Percentiles rank a stretch among this genome's conserved stretches.
Evolutionary conservation across 495 filamentous ascomycete genomes (phyloP).

Genomic region (Aspergillus sparsus): DNA sequence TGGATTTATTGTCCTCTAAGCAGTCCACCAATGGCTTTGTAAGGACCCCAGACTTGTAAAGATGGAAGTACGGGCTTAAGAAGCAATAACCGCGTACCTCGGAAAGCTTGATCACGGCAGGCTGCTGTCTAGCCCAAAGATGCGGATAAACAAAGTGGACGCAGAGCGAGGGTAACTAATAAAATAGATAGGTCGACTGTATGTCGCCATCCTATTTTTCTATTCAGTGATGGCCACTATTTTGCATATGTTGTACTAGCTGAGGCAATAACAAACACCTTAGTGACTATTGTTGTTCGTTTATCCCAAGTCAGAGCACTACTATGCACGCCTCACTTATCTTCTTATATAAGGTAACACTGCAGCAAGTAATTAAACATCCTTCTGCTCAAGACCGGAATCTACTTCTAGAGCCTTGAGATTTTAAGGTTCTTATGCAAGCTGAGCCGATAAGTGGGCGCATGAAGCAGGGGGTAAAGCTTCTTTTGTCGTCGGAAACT

Average conservation of each 20-base stretch:
- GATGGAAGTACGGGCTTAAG: neutral
- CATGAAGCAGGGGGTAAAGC: no score
- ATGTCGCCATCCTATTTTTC: neutral
- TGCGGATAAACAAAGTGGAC: slow-evolving; percentile 6
- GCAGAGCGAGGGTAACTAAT: slow-evolving; percentile 9
- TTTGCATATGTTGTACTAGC: neutral
- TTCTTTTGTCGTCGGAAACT: no score
- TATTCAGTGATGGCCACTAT: neutral
- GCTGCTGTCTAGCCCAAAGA: slow-evolving; percentile 3
- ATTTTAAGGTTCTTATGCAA: no score
- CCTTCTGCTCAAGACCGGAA: no score
- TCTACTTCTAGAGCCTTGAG: no score
- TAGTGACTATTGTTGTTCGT: no score
- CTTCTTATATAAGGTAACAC: no score
- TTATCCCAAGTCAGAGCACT: no score
- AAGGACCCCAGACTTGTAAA: neutral
- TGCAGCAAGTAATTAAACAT: no score
- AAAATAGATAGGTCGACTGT: neutral
- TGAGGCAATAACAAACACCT: neutral
- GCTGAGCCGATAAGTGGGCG: no score
- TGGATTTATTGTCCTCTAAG: neutral
- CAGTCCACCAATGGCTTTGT: slow-evolving; percentile 3
- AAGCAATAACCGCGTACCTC: neutral
- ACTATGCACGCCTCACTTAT: no score
- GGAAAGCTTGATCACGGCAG: neutral